These are phyloP conservation scores for Tuber umbilicatum DNA, from an alignment of 495 filamentous ascomycete genomes.

Conservation along the genomic window DNA sequence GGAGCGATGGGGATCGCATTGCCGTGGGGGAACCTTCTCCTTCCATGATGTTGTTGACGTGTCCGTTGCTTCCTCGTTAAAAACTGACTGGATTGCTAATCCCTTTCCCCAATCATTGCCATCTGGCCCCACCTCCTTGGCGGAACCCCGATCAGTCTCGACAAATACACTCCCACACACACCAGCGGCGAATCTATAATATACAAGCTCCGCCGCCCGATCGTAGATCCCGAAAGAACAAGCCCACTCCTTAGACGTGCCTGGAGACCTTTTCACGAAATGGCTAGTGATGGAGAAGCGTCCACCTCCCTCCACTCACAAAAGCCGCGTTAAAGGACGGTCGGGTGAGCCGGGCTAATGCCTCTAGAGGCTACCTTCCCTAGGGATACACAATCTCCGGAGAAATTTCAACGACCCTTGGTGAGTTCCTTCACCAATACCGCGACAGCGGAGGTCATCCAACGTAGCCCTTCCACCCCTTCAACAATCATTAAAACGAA, in stretches of 20 bases:
- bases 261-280: constrained; percentile 78
- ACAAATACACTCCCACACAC: background rate
- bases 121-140: no score
- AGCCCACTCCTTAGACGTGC: constrained; percentile 74
- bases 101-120: no score
- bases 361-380: constrained; percentile 16
- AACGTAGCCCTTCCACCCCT: constrained; percentile 24
- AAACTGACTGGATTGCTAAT: no score
- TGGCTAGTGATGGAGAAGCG: constrained; percentile 68
- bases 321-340: background rate
- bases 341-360: background rate
- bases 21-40: no score
- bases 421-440: constrained; percentile 64
- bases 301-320: background rate
- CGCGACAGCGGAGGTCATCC: constrained; percentile 57
- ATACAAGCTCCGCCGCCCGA: background rate
- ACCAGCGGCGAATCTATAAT: background rate
- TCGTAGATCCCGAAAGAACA: constrained; percentile 57
- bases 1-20: no score
- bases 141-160: no score
- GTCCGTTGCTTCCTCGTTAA: no score
- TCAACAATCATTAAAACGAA: no score
- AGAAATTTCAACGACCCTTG: constrained; percentile 73
- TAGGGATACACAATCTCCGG: constrained; percentile 87
- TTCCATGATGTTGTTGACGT: no score